A percentile compares a stretch with the other conserved stretches of the same genome.
Conservation (phyloP, 2,329 filamentous ascomycete species). For the Tolypocladium inflatum region DNA sequence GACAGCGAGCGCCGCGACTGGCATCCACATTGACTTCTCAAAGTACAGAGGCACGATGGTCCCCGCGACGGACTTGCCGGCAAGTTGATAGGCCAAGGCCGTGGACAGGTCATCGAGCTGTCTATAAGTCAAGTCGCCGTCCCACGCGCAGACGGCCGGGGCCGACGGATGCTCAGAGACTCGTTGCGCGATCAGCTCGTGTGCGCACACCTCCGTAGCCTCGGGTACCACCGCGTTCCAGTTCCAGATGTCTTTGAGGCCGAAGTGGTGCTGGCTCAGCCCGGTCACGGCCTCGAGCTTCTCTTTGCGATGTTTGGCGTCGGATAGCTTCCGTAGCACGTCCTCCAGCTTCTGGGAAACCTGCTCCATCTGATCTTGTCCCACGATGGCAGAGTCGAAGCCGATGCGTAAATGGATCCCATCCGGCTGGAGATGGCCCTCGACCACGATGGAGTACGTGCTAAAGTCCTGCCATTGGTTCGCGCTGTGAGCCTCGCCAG, state of each 20-base stretch:
- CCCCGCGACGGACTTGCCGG: slow-evolving; percentile 4
- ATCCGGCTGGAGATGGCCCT: slow-evolving; percentile 5
- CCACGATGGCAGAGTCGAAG: slow-evolving; percentile 6
- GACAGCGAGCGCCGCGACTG: slow-evolving; percentile 12
- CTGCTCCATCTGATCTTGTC: slow-evolving; percentile 1
- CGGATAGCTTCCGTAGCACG: slow-evolving; percentile 6
- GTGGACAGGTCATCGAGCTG: slow-evolving; percentile 5
- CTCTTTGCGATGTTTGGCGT: not conserved
- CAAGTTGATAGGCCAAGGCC: slow-evolving; percentile 2
- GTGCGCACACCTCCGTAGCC: slow-evolving; percentile 8
- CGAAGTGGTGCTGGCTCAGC: slow-evolving; percentile 4
- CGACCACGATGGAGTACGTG: slow-evolving; percentile 7
- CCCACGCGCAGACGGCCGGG: slow-evolving; percentile 14
- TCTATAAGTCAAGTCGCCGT: slow-evolving; percentile 11
- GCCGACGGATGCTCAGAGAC: slow-evolving; percentile 7
- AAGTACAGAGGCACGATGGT: slow-evolving; percentile 13
- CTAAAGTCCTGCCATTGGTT: slow-evolving; percentile 5
- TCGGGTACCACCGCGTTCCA: slow-evolving; percentile 8
- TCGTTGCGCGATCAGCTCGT: slow-evolving; percentile 6
- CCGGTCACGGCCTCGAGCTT: slow-evolving; percentile 3
- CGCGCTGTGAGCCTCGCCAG: not conserved
- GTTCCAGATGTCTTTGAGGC: slow-evolving; percentile 9
- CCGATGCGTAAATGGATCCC: slow-evolving; percentile 5
- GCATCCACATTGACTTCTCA: slow-evolving; percentile 14
- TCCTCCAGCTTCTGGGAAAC: slow-evolving; percentile 5